Evolutionary conservation across 2,329 filamentous ascomycete genomes (phyloP), one percentile per base, ranked within the genome.

Genomic region (Aureobasidium sp.): DNA sequence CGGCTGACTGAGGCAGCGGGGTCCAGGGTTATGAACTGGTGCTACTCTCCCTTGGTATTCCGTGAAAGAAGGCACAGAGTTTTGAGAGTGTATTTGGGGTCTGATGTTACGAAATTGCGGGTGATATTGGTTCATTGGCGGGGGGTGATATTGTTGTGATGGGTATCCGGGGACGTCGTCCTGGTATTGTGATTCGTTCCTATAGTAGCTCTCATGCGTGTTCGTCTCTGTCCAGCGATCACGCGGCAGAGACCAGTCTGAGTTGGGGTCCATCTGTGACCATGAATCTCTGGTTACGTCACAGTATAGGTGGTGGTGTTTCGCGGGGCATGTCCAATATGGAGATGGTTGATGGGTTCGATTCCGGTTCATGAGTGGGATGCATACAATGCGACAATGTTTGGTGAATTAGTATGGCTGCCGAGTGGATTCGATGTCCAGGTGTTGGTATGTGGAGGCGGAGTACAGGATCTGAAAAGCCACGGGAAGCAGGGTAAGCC

Each of bases 1-100:
- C 21, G 57, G 57, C 50, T 59, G 57, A 50, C 57, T 59, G 45
- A 42, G 27, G 7, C 57, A 59, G 44, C 57, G 57, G 8, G 57
- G 45, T 42, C 7, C 57, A 7, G 32, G 36, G 11, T 32, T 1
- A 21, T 50, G 57, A 29, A 49, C 30, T 42, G 57, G 57, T 34
- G 57, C 39, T 30, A 50, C 57, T 11, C 45, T 39, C 34, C 45
- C 57, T 59, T 59, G 57, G 13, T 59, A 50, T 15, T 59, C 57
- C 36, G 25, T 37, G 30, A 59, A 59, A 3, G 57, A 59, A 25
- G 57, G 57, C 9, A 59, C 57, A 16, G 44, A 41, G 45, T 49
- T 41, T 16, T 59, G 57, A 32, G 54, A 48, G 15, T 49, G 37
- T 41, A 50, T 41, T 30, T 45, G 39, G 16, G 57, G 44, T 25